A percentile compares a stretch with the other conserved stretches of the same genome.
Evolutionary conservation across 2,329 filamentous ascomycete species (phyloP).

Genomic region (Talaromyces funiculosus): DNA sequence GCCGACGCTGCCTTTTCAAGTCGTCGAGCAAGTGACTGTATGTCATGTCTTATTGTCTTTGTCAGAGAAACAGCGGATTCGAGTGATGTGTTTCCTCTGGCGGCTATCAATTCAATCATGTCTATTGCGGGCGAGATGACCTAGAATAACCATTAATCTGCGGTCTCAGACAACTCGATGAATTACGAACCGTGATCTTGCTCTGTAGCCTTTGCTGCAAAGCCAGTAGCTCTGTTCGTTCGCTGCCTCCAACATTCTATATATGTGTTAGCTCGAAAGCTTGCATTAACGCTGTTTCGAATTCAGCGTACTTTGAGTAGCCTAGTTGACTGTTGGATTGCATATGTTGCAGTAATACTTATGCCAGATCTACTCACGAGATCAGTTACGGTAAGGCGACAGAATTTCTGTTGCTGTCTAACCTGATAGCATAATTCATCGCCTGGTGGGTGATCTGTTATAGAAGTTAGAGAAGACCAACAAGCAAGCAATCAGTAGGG

Average conservation of each 20-base stretch:
- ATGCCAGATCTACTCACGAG: conserved; percentile 49
- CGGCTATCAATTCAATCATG: conserved; percentile 42
- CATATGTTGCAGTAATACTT: conserved; percentile 76
- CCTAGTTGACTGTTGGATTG: conserved; percentile 73
- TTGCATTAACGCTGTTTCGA: neutral
- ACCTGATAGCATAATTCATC: conserved; percentile 83
- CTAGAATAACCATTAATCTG: conserved; percentile 63
- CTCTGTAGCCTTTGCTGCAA: conserved; percentile 71
- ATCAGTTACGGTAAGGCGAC: too few species aligned
- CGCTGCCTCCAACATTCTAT: conserved; percentile 63
- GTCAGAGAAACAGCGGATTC: conserved; percentile 81
- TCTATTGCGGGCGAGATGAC: conserved; percentile 58
- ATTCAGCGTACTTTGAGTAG: conserved; percentile 56
- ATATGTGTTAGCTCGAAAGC: neutral
- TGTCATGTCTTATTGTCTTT: conserved; percentile 75
- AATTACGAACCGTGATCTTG: conserved; percentile 67
- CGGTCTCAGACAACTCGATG: neutral
- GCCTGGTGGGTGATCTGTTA: conserved; percentile 65
- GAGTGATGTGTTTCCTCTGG: conserved; percentile 70
- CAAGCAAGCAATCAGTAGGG: neutral
- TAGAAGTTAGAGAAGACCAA: neutral
- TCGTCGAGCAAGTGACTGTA: conserved; percentile 70
- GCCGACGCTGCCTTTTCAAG: conserved; percentile 64
- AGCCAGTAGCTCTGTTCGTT: conserved; percentile 63
- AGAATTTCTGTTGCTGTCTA: conserved; percentile 1